Percentiles rank a stretch among this genome's conserved stretches.
phyloP scores from a whole-genome alignment of 345 rosid species.

The Microthlaspi erraticum region DNA sequence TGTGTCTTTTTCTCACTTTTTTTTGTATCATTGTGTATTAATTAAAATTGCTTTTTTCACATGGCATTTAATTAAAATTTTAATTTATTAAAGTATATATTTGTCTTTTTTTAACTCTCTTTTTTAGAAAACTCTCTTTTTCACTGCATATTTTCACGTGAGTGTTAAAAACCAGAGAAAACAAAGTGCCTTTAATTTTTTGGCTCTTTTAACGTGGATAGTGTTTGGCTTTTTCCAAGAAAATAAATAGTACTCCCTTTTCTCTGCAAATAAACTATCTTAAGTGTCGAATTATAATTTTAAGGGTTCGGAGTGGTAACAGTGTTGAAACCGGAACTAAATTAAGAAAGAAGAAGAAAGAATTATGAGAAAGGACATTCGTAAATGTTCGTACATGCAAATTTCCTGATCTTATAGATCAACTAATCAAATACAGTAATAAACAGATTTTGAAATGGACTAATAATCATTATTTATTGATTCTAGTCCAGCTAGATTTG shows the following conservation, averaged over 20 bases:
- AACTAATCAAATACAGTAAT: too few species aligned
- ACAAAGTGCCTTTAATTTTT: slow-evolving; percentile 43
- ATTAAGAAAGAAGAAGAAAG: not conserved
- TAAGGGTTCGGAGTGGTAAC: not conserved
- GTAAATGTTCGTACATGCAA: not conserved
- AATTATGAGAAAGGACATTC: not conserved
- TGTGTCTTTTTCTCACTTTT: slow-evolving; percentile 15
- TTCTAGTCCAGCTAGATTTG: too few species aligned
- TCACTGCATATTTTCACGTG: slow-evolving; percentile 47
- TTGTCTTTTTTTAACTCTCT: slow-evolving; percentile 24
- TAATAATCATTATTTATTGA: too few species aligned
- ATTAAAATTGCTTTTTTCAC: not conserved
- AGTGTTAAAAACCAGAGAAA: slow-evolving; percentile 42
- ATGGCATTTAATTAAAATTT: not conserved
- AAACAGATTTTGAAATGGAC: too few species aligned
- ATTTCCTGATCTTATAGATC: not conserved
- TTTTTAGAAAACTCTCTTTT: slow-evolving; percentile 28
- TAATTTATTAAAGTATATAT: slow-evolving; percentile 24
- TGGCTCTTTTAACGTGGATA: slow-evolving; percentile 43
- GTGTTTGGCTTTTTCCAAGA: slow-evolving; percentile 35
- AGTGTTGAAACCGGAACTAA: not conserved
- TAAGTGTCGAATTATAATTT: not conserved
- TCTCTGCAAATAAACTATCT: not conserved
- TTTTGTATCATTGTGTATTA: slow-evolving; percentile 2
- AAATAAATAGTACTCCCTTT: slow-evolving; percentile 4